phyloP scores from a whole-genome alignment of 352 stramenopile genomes.

The Peronospora farinosa region DNA sequence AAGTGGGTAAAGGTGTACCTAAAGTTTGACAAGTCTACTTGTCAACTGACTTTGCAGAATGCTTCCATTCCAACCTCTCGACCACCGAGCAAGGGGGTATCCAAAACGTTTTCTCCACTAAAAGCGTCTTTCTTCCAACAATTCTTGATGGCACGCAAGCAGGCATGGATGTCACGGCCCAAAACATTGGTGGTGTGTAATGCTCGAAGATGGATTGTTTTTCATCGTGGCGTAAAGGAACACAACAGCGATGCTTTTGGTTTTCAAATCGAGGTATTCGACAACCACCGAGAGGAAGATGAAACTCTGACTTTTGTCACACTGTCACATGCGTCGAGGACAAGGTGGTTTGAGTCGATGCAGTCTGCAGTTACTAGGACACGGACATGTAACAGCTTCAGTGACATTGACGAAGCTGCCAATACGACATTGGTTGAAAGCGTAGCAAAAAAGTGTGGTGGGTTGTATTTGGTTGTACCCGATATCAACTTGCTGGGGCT shows the following conservation, averaged over 20 bases:
- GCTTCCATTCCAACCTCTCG: conserved; percentile 7
- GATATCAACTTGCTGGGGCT: conserved; percentile 55
- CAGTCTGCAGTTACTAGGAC: conserved; percentile 40
- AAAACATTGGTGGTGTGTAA: conserved; percentile 72
- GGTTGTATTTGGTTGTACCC: conserved; percentile 45
- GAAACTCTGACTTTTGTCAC: conserved; percentile 74
- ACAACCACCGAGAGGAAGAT: conserved; percentile 64
- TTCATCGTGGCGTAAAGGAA: conserved; percentile 64
- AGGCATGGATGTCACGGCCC: conserved; percentile 47
- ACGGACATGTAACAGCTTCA: conserved; percentile 46
- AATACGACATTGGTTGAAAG: conserved; percentile 59
- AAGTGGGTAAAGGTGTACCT: conserved; percentile 73
- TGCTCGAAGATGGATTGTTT: conserved; percentile 69
- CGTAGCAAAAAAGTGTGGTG: conserved; percentile 45
- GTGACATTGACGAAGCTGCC: conserved; percentile 51
- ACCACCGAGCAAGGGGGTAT: conserved; percentile 4
- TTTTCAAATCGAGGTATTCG: conserved; percentile 75
- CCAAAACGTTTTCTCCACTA: conserved; percentile 22
- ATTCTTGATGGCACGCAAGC: conserved; percentile 51
- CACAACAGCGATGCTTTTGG: conserved; percentile 57
- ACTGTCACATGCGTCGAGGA: conserved; percentile 43
- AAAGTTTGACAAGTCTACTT: conserved; percentile 64
- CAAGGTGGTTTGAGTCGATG: conserved; percentile 58
- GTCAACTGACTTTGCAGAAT: conserved; percentile 44
- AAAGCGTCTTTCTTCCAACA: conserved; percentile 46